A percentile compares a stretch with the other conserved stretches of the same genome.
Evolutionary conservation across 805 yeast species (phyloP).

Genomic region (Hermanozyma aechmeae): DNA sequence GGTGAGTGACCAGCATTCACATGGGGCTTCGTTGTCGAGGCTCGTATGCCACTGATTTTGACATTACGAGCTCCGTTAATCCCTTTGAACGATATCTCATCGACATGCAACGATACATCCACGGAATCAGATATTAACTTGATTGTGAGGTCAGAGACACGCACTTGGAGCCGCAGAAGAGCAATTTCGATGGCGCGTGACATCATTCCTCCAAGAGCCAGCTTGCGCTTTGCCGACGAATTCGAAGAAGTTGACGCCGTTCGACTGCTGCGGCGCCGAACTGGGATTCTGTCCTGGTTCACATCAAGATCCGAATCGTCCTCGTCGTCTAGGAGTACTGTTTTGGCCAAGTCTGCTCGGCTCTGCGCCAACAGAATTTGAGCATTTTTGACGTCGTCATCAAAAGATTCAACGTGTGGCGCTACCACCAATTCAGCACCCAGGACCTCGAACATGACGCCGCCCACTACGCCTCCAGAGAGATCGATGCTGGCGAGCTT

Average conservation of each 20-base stretch:
- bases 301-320: conserved; percentile 4
- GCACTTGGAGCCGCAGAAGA: conserved; percentile 47
- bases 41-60: conserved; percentile 26
- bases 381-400: conserved; percentile 19
- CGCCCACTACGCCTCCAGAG: conserved; percentile 58
- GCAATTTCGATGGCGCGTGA: conserved; percentile 61
- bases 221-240: too few relatives aligned
- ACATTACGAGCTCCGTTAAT: conserved; percentile 39
- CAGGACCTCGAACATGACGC: conserved; percentile 51
- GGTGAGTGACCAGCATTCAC: conserved; percentile 19
- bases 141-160: conserved; percentile 36
- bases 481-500: conserved; percentile 45
- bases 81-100: conserved; percentile 26
- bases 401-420: conserved; percentile 20
- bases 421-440: conserved; percentile 41
- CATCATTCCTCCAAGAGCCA: conserved; percentile 49
- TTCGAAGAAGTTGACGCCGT: conserved; percentile 14
- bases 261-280: too few relatives aligned
- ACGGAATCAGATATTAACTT: conserved; percentile 39
- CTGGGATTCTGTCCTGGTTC: conserved; percentile 1
- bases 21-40: conserved; percentile 33
- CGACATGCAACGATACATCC: conserved; percentile 23
- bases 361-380: conserved; percentile 58
- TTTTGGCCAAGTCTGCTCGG: conserved; percentile 63
- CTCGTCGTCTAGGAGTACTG: conserved; percentile 32